phyloP scores from a whole-genome alignment of 2,329 filamentous ascomycete genomes.

The Xylariaceae sp. region DNA sequence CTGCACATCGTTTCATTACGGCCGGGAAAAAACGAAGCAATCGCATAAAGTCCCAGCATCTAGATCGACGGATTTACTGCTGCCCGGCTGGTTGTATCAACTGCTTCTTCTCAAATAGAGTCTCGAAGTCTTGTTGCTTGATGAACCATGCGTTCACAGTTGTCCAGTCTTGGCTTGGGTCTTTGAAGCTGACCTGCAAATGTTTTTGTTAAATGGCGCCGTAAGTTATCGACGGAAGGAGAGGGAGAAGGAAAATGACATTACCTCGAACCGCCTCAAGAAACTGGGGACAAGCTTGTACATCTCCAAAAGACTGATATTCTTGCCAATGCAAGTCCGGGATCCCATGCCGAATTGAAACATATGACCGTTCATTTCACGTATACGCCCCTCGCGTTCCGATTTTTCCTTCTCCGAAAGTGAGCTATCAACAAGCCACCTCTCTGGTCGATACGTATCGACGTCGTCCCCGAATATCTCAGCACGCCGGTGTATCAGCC shows the following conservation, averaged over 20 bases:
- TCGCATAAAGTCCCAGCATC: no score
- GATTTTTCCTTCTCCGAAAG: conserved; percentile 28
- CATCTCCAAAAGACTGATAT: conserved; percentile 61
- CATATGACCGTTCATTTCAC: conserved; percentile 68
- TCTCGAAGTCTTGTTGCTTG: conserved; percentile 56
- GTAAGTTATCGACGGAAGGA: background rate
- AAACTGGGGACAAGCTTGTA: conserved; percentile 62
- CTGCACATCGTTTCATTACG: no score
- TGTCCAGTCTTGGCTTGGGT: conserved; percentile 56
- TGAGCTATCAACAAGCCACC: conserved; percentile 54
- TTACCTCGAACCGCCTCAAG: conserved; percentile 62
- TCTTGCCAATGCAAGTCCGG: conserved; percentile 68
- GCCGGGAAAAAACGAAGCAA: no score
- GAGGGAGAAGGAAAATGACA: conserved; percentile 10
- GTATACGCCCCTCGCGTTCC: conserved; percentile 52
- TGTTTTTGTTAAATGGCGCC: background rate
- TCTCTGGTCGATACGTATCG: conserved; percentile 64
- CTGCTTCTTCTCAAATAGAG: conserved; percentile 43
- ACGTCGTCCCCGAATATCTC: conserved; percentile 68
- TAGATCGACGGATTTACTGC: no score
- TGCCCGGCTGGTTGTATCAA: conserved; percentile 37
- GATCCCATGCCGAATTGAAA: conserved; percentile 71
- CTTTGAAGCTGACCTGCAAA: conserved; percentile 50
- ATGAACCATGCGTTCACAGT: conserved; percentile 63
- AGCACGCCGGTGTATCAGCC: conserved; percentile 67